These are phyloP conservation scores for Plantago major DNA, from an alignment of 257 asterid species.

Conservation along the genomic window DNA sequence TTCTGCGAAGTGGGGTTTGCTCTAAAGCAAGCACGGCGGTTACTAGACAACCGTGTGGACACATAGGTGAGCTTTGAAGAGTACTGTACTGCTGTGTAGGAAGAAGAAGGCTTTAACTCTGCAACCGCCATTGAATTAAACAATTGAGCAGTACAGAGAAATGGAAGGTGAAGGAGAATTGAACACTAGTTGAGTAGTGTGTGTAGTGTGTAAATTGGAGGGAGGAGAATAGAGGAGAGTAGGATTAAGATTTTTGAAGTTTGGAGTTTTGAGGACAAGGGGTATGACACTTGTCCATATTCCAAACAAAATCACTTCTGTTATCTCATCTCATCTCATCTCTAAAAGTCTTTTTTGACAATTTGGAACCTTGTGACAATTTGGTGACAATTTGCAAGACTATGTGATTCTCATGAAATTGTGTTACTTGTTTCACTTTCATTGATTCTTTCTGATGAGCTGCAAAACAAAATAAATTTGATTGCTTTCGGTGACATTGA, in stretches of 20 bases:
- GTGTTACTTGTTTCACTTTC: background rate
- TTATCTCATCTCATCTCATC: background rate
- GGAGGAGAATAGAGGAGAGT: slow-evolving; percentile 12
- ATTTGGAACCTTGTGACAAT: background rate
- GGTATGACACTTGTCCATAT: slow-evolving; percentile 54
- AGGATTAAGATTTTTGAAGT: slow-evolving; percentile 32
- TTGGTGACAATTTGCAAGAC: background rate
- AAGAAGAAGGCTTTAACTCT: slow-evolving; percentile 53
- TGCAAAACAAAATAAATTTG: background rate
- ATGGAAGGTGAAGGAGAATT: background rate
- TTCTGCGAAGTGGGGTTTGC: slow-evolving; percentile 27
- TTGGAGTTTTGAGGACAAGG: slow-evolving; percentile 50
- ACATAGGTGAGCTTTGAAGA: slow-evolving; percentile 54
- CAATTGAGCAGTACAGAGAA: slow-evolving; percentile 22
- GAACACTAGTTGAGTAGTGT: background rate
- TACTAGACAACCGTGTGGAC: slow-evolving; percentile 34
- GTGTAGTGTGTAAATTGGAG: slow-evolving; percentile 5
- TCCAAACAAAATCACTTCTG: no score
- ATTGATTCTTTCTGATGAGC: background rate
- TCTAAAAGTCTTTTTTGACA: background rate
- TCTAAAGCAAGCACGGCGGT: slow-evolving; percentile 34
- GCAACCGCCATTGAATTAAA: slow-evolving; percentile 57
- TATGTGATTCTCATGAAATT: no score
- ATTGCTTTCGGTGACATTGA: no score
- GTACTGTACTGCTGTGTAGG: slow-evolving; percentile 26